These are phyloP conservation scores for Zygosaccharomyces sapae DNA, from an alignment of 1,139 yeast genomes.

Conservation along the genomic window DNA sequence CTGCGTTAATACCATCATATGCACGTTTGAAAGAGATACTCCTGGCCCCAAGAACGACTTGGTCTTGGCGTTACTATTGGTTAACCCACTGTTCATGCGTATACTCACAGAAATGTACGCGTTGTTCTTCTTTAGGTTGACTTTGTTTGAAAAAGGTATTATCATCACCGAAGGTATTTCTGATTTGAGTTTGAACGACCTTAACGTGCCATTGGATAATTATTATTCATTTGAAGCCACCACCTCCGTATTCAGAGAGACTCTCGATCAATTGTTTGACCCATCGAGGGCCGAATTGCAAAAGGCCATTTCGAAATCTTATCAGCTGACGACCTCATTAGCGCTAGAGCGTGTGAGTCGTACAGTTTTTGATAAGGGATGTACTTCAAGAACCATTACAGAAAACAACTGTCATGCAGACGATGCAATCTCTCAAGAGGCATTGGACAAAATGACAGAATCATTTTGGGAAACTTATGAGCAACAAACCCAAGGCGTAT, in stretches of 20 bases:
- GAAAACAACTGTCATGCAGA: slow-evolving; percentile 18
- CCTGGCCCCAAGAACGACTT: slow-evolving; percentile 9
- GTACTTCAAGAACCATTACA: slow-evolving; percentile 18
- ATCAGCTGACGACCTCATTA: slow-evolving; percentile 19
- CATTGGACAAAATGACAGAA: slow-evolving; percentile 16
- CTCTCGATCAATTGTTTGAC: slow-evolving; percentile 20
- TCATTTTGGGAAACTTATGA: slow-evolving; percentile 25
- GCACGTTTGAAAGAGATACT: slow-evolving; percentile 13
- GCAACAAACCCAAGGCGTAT: slow-evolving; percentile 17
- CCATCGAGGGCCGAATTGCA: slow-evolving; percentile 14
- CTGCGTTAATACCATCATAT: slow-evolving; percentile 20
- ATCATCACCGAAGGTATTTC: slow-evolving; percentile 9
- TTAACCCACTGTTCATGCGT: slow-evolving; percentile 21
- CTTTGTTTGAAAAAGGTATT: slow-evolving; percentile 20
- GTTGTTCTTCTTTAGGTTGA: slow-evolving; percentile 21
- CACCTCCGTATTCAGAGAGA: slow-evolving; percentile 14
- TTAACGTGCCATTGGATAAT: slow-evolving; percentile 12
- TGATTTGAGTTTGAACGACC: slow-evolving; percentile 12
- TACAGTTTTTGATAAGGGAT: slow-evolving; percentile 22
- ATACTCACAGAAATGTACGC: slow-evolving; percentile 23
- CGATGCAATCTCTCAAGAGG: slow-evolving; percentile 20
- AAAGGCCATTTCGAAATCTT: slow-evolving; percentile 19
- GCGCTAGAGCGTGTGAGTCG: slow-evolving; percentile 26
- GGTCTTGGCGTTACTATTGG: slow-evolving; percentile 19
- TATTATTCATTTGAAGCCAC: slow-evolving; percentile 16